These are phyloP conservation scores for Penicillium arizonense DNA, from an alignment of 495 filamentous ascomycete species.

Conservation along the genomic window DNA sequence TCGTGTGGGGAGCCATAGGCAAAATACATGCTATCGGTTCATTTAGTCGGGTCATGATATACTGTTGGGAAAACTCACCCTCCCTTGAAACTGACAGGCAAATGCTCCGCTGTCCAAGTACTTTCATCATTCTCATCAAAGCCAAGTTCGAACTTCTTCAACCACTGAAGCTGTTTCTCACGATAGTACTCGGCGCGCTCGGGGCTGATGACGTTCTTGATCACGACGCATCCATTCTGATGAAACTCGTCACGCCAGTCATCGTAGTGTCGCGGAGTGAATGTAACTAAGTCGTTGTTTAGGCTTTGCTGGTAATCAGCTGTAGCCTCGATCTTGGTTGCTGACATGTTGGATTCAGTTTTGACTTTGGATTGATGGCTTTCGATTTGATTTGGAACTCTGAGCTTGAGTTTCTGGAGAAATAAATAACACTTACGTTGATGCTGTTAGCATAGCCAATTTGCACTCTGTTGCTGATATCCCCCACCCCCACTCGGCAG, in stretches of 20 bases:
- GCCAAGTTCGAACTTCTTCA: slow-evolving; percentile 37
- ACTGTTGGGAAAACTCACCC: slow-evolving; percentile 12
- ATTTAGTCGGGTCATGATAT: background rate
- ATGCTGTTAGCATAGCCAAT: no score
- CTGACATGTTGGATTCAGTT: no score
- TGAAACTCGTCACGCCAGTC: slow-evolving; percentile 36
- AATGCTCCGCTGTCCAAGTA: slow-evolving; percentile 39
- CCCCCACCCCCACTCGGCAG: no score
- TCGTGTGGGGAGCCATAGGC: slow-evolving; percentile 27
- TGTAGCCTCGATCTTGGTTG: background rate
- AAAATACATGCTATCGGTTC: slow-evolving; percentile 25
- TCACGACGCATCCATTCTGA: slow-evolving; percentile 31
- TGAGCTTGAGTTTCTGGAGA: no score
- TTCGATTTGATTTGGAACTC: no score
- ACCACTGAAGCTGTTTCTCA: slow-evolving; percentile 37
- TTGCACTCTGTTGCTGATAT: no score
- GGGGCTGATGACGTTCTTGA: slow-evolving; percentile 30
- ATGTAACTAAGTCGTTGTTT: slow-evolving; percentile 16
- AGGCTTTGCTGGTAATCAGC: background rate
- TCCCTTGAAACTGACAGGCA: slow-evolving; percentile 38
- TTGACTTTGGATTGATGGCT: no score
- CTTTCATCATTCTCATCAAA: slow-evolving; percentile 35
- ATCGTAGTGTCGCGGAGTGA: slow-evolving; percentile 24
- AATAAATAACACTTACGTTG: no score
- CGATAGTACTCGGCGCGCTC: slow-evolving; percentile 31